Percentiles rank a stretch among this genome's conserved stretches.
Evolutionary conservation across 1,284 basidiomycete species (phyloP).

Genomic region (Ustilago bromivora): DNA sequence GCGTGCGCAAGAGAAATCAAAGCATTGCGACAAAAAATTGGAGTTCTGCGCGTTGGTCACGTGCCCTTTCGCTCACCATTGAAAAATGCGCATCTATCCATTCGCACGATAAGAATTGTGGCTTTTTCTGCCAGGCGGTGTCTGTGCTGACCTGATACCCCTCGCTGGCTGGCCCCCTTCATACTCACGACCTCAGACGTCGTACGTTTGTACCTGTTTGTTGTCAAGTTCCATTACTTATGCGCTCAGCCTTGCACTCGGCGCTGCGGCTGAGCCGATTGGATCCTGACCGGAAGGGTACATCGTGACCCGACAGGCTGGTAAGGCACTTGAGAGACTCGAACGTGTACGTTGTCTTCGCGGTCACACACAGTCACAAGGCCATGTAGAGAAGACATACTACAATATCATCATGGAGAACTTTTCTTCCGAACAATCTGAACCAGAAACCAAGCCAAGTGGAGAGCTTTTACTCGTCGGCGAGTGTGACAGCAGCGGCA

Average conservation of each 20-base stretch:
- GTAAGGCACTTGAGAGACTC: not conserved
- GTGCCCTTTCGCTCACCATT: no score
- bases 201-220: not conserved
- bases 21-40: no score
- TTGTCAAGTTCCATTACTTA: not conserved
- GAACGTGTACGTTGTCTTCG: not conserved
- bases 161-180: no score
- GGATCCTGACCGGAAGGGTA: not conserved
- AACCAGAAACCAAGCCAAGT: conserved; percentile 4
- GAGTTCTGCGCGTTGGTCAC: no score
- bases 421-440: not conserved
- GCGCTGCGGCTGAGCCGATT: not conserved
- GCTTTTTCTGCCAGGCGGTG: conserved; percentile 2
- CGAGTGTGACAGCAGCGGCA: conserved; percentile 80
- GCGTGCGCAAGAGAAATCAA: no score
- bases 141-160: not conserved
- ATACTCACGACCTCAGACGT: not conserved
- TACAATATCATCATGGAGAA: not conserved
- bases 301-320: not conserved
- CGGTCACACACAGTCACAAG: not conserved
- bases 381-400: not conserved
- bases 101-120: not conserved
- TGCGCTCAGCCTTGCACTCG: not conserved
- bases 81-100: no score
- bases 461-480: conserved; percentile 26